Conservation (phyloP, 75 land plant genomes). For the Larix kaempferi region DNA sequence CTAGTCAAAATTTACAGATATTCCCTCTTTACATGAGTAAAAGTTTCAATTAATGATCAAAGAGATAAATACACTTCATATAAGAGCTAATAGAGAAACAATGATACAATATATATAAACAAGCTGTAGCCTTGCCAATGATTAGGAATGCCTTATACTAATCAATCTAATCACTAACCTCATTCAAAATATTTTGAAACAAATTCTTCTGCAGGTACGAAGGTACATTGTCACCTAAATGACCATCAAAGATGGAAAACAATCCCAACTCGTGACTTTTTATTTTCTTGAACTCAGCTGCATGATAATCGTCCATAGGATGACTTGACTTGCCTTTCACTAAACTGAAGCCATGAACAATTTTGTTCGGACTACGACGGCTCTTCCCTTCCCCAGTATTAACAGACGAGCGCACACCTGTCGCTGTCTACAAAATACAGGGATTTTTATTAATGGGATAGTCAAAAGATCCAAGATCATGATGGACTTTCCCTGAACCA, state of each 20-base stretch:
- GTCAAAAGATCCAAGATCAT: too few relatives aligned
- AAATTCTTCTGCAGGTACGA: conserved; percentile 51
- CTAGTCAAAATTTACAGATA: neutral
- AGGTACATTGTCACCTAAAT: conserved; percentile 54
- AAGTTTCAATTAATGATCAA: neutral
- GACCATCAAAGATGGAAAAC: conserved; percentile 79
- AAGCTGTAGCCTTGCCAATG: too few relatives aligned
- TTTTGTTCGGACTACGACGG: neutral
- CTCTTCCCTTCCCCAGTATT: conserved; percentile 28
- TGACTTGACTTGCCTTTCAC: conserved; percentile 43
- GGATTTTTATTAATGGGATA: neutral
- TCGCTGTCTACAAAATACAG: neutral
- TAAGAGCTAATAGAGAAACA: neutral
- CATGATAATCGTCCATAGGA: conserved; percentile 48
- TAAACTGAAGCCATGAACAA: conserved; percentile 31
- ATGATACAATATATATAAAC: neutral
- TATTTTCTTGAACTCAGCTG: conserved; percentile 27
- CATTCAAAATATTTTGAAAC: conserved; percentile 63
- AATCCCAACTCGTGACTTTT: conserved; percentile 50
- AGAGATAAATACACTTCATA: neutral
- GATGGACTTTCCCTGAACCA: too few relatives aligned
- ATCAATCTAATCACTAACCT: conserved; percentile 29
- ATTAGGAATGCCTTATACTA: too few relatives aligned
- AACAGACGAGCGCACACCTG: neutral
- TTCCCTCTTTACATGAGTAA: neutral